These are phyloP conservation scores for Termitomyces sp. DNA, from an alignment of 768 basidiomycete genomes.

Conservation along the genomic window DNA sequence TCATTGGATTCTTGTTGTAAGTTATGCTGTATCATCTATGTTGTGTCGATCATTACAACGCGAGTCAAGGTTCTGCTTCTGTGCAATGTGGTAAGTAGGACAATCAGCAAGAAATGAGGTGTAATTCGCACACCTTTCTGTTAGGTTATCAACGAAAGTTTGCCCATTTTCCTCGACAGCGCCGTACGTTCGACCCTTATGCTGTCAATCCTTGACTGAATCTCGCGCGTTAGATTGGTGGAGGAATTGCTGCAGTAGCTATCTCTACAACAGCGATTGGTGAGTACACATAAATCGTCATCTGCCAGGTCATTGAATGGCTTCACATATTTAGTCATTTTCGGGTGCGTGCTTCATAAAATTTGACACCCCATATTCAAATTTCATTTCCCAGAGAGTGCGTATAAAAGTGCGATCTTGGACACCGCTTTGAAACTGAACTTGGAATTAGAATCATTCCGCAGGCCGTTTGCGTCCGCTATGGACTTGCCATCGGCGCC, in stretches of 20 bases:
- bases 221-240: slow-evolving; percentile 35
- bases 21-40: slow-evolving; percentile 14
- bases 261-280: slow-evolving; percentile 78
- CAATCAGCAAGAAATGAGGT: neutral
- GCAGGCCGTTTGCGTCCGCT: slow-evolving; percentile 70
- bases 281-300: slow-evolving; percentile 18
- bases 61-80: slow-evolving; percentile 68
- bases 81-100: slow-evolving; percentile 70
- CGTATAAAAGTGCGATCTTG: slow-evolving; percentile 24
- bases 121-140: neutral
- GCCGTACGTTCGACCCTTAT: slow-evolving; percentile 39
- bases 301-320: slow-evolving; percentile 1
- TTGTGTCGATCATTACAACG: neutral
- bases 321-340: slow-evolving; percentile 52
- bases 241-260: slow-evolving; percentile 69
- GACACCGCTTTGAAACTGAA: neutral
- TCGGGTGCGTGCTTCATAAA: slow-evolving; percentile 52
- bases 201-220: neutral
- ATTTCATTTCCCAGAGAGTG: slow-evolving; percentile 55
- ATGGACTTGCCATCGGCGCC: slow-evolving; percentile 80
- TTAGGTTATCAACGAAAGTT: slow-evolving; percentile 77
- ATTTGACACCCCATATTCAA: neutral
- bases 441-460: slow-evolving; percentile 47
- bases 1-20: slow-evolving; percentile 92
- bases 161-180: slow-evolving; percentile 78